phyloP scores from a whole-genome alignment of 2,329 filamentous ascomycete species.

The Paracamarosporium sp. region DNA sequence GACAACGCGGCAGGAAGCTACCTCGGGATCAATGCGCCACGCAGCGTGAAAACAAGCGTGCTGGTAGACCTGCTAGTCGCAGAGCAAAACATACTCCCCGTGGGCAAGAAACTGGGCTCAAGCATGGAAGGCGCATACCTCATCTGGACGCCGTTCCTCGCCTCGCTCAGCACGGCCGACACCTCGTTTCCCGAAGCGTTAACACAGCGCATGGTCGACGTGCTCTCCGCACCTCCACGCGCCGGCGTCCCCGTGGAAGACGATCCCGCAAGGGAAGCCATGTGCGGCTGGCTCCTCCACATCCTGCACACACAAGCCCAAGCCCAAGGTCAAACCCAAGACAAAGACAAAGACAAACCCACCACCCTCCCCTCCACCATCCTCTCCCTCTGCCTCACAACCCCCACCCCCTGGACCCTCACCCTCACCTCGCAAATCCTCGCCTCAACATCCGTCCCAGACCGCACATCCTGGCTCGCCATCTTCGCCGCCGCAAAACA shows the following conservation, averaged over 20 bases:
- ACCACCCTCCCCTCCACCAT: too few relatives aligned
- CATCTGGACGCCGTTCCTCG: conserved; percentile 52
- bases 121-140: conserved; percentile 53
- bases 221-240: conserved; percentile 31
- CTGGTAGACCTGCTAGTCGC: conserved; percentile 37
- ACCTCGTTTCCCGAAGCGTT: conserved; percentile 45
- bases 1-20: conserved; percentile 24
- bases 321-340: too few relatives aligned
- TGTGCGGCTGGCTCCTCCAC: conserved; percentile 59
- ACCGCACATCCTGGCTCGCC: conserved; percentile 19
- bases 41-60: conserved; percentile 3
- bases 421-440: conserved; percentile 42
- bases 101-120: conserved; percentile 37
- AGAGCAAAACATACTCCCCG: conserved; percentile 46
- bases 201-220: conserved; percentile 48
- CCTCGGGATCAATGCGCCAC: conserved; percentile 15
- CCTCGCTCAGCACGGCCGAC: conserved; percentile 38
- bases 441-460: conserved; percentile 34
- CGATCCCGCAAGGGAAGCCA: conserved; percentile 49
- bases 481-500: conserved; percentile 42
- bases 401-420: conserved; percentile 47
- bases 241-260: conserved; percentile 15
- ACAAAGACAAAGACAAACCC: too few relatives aligned
- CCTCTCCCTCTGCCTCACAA: conserved; percentile 39
- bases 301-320: too few relatives aligned